Percentiles rank a stretch among this genome's conserved stretches.
These are phyloP conservation scores for Rhodotorula toruloides DNA, from an alignment of 768 basidiomycete genomes.

Conservation along the genomic window DNA sequence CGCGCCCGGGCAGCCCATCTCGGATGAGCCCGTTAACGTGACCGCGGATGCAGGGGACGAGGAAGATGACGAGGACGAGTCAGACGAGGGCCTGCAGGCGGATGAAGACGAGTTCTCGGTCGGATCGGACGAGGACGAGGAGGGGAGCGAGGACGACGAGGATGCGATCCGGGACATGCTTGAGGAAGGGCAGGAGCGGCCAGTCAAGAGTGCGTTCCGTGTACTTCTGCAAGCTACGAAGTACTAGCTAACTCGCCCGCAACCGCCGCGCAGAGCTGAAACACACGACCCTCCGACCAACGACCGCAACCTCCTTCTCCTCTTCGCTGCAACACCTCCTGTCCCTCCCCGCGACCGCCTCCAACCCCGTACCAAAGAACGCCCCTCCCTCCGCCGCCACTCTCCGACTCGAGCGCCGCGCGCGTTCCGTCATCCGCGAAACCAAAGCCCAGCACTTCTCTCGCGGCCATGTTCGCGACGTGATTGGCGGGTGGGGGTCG, in stretches of 20 bases:
- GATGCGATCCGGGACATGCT: conserved; percentile 34
- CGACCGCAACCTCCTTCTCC: conserved; percentile 31
- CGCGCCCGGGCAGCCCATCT: background rate
- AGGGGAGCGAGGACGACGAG: conserved; percentile 26
- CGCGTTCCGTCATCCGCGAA: conserved; percentile 34
- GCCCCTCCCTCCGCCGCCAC: conserved; percentile 34
- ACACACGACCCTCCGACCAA: conserved; percentile 37
- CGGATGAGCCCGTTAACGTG: conserved; percentile 5
- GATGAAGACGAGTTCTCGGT: conserved; percentile 28
- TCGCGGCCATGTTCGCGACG: conserved; percentile 42
- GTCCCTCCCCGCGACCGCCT: conserved; percentile 32
- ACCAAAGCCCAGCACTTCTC: conserved; percentile 40
- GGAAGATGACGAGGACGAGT: conserved; percentile 1
- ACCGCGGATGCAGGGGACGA: background rate
- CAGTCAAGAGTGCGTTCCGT: conserved; percentile 31
- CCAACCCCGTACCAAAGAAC: conserved; percentile 28
- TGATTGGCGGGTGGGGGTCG: conserved; percentile 42
- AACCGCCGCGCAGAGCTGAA: conserved; percentile 26
- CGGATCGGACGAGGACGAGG: conserved; percentile 12
- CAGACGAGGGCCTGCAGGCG: conserved; percentile 15
- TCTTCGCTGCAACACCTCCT: conserved; percentile 37
- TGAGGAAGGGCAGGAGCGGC: conserved; percentile 25
- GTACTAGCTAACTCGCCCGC: background rate
- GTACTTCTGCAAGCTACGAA: no score
- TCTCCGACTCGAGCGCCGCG: conserved; percentile 38